Evolutionary conservation across 2,329 filamentous ascomycete genomes (phyloP).

Genomic region (Capronia coronata): DNA sequence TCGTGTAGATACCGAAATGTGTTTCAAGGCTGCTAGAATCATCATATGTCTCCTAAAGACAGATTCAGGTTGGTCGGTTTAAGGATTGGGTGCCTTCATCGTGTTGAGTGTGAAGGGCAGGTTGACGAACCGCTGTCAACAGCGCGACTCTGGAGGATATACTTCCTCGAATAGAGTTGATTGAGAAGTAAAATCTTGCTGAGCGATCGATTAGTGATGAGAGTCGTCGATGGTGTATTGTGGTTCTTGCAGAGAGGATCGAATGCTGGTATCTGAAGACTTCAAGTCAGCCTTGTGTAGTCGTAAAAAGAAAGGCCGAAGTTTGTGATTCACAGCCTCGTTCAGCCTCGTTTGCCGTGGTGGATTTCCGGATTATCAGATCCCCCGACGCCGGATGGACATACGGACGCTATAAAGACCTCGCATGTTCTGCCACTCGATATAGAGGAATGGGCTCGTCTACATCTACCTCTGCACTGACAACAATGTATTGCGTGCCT

Average conservation of each 20-base stretch:
- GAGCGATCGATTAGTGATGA: no score
- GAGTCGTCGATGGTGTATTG: no score
- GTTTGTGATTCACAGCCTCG: no score
- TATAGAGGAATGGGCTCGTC: no score
- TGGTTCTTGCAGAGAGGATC: background rate
- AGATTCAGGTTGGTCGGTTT: background rate
- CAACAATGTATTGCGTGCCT: no score
- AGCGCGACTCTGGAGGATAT: no score
- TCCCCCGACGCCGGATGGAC: background rate
- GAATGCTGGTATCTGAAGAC: background rate
- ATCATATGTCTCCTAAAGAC: conserved; percentile 5
- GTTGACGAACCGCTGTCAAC: no score
- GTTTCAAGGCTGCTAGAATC: background rate
- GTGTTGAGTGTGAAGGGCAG: background rate
- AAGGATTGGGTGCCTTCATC: background rate
- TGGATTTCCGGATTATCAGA: background rate
- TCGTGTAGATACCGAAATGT: no score
- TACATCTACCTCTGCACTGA: no score
- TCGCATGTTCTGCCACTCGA: no score
- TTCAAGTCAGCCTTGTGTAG: conserved; percentile 9
- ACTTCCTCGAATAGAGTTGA: background rate
- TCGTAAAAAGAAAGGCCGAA: no score
- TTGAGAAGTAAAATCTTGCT: background rate
- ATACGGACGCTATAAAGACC: no score
- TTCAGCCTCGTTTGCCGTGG: background rate